These are phyloP conservation scores for Filobasidium floriforme DNA, from an alignment of 768 basidiomycete species.

Conservation along the genomic window DNA sequence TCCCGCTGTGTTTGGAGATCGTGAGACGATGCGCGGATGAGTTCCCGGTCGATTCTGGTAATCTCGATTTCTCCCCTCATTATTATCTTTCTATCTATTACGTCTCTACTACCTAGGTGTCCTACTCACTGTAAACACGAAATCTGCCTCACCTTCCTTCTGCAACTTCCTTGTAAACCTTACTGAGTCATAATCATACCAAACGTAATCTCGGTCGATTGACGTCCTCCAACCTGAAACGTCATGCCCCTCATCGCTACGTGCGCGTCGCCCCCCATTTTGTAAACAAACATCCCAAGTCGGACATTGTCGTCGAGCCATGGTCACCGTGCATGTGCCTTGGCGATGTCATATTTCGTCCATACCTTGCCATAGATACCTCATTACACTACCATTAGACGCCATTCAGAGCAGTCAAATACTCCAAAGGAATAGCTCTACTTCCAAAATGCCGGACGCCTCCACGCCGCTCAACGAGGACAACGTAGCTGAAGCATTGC, in stretches of 20 bases:
- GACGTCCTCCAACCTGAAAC: background rate
- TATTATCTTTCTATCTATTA: no score
- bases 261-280: conserved; percentile 9
- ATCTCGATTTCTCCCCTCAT: background rate
- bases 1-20: background rate
- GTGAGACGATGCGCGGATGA: conserved; percentile 2
- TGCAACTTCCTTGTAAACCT: no score
- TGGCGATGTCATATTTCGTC: background rate
- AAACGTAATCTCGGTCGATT: background rate
- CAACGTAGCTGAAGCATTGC: conserved; percentile 1
- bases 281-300: conserved; percentile 5
- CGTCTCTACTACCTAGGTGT: no score
- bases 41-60: background rate
- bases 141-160: no score
- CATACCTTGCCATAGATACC: background rate
- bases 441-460: background rate
- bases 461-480: conserved; percentile 1
- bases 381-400: no score
- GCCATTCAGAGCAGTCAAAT: no score
- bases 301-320: background rate
- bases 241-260: background rate
- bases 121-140: no score
- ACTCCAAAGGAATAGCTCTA: background rate
- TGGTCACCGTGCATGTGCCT: background rate
- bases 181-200: no score